Conservation (phyloP, 169 alveolate species). For the Cyclospora cayetanensis region DNA sequence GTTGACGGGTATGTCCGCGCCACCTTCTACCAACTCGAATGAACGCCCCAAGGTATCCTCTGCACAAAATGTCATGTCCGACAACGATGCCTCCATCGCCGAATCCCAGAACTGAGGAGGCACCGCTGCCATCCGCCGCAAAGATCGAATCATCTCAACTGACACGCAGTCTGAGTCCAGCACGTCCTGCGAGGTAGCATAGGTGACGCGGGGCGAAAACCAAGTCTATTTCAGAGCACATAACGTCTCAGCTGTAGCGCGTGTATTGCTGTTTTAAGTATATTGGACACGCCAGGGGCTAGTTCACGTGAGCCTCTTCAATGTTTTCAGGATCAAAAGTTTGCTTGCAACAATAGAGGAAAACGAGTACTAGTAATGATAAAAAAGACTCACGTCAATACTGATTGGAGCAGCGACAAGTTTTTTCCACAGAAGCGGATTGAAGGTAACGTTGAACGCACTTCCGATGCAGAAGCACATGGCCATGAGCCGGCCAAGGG, state of each 20-base stretch:
- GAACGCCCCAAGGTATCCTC: constrained; percentile 80
- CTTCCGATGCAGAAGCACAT: constrained; percentile 89
- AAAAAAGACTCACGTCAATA: constrained; percentile 14
- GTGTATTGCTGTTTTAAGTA: too few relatives aligned
- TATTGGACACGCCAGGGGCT: too few relatives aligned
- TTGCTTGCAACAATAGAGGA: too few relatives aligned
- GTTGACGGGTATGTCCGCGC: constrained; percentile 82
- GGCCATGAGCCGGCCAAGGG: constrained; percentile 92
- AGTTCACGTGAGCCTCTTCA: too few relatives aligned
- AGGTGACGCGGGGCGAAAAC: background rate
- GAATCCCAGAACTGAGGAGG: constrained; percentile 64
- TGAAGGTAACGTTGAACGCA: constrained; percentile 86
- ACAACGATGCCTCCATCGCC: constrained; percentile 74
- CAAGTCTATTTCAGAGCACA: background rate
- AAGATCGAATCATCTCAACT: constrained; percentile 84
- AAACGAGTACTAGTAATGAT: too few relatives aligned
- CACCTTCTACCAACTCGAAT: constrained; percentile 80
- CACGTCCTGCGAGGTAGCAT: constrained; percentile 75
- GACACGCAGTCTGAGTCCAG: constrained; percentile 86
- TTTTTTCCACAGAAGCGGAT: constrained; percentile 91
- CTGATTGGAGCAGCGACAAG: constrained; percentile 76
- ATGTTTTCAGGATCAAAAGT: too few relatives aligned
- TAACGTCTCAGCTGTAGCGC: too few relatives aligned
- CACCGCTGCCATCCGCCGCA: constrained; percentile 77
- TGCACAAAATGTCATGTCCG: constrained; percentile 80